phyloP scores from a whole-genome alignment of 805 yeast species.

The Metschnikowia vanudenii region DNA sequence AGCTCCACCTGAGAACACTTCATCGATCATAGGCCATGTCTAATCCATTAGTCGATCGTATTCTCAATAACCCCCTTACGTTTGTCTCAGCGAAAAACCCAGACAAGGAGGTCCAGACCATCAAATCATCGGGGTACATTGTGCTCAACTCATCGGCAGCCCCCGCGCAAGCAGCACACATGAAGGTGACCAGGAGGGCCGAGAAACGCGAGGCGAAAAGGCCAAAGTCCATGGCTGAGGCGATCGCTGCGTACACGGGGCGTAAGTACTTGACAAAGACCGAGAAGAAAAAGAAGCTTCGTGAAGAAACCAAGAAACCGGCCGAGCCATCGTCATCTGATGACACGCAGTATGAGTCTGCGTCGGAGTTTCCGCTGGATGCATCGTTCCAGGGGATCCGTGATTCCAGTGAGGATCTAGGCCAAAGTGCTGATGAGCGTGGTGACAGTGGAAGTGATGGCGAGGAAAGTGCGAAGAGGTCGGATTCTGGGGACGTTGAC shows the following conservation, averaged over 20 bases:
- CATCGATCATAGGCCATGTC: slow-evolving; percentile 13
- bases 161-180: background rate
- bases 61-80: slow-evolving; percentile 57
- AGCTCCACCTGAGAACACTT: background rate
- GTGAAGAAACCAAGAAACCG: slow-evolving; percentile 1
- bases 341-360: slow-evolving; percentile 31
- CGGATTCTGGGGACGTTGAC: slow-evolving; percentile 22
- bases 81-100: slow-evolving; percentile 58
- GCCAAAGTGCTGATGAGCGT: background rate
- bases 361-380: slow-evolving; percentile 30
- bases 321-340: slow-evolving; percentile 21
- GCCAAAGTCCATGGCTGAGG: slow-evolving; percentile 52
- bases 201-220: slow-evolving; percentile 14
- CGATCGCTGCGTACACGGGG: slow-evolving; percentile 57
- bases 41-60: slow-evolving; percentile 61
- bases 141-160: slow-evolving; percentile 13
- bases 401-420: slow-evolving; percentile 5
- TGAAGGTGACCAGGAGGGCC: slow-evolving; percentile 4
- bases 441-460: slow-evolving; percentile 31
- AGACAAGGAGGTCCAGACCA: slow-evolving; percentile 18
- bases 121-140: slow-evolving; percentile 18
- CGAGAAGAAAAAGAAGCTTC: slow-evolving; percentile 20
- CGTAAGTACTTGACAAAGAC: slow-evolving; percentile 51
- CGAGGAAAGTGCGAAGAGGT: slow-evolving; percentile 23
- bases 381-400: slow-evolving; percentile 14